Evolutionary conservation across 495 filamentous ascomycete genomes (phyloP), one percentile per base, ranked within the genome.

Genomic region (Paragyromitra xinjiangensis): DNA sequence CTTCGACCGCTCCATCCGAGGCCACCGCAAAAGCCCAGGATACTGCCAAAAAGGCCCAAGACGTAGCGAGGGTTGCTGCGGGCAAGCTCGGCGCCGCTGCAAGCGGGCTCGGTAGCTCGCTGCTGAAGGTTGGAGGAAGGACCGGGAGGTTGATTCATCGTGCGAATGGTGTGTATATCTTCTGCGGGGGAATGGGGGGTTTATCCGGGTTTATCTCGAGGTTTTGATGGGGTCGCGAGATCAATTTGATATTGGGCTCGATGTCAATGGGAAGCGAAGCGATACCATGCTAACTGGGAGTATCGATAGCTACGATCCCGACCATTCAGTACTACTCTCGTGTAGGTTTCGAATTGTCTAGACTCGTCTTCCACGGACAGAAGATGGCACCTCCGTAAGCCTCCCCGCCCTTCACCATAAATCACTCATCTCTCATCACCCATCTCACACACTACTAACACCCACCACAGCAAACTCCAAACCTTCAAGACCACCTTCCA

Each of bases 321-420:
- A 90, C 90, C 55, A 90, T 92, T 78, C 79, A 96, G 82, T 97
- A 97, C 89, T 98, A 98, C 88, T 89, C 91, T 64, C 91, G 89
- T 82, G 95, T 99, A 82, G 94, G 88, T 75, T 83, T 93, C 73
- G 96, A 98, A 87, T 87, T 98, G 61, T 88, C 88, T 80, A 94
- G 91, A 88, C 85, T 98, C 71, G 91, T 98, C 71, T 93, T 94
- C 87, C 89, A 88, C 82, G 91, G 92, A 83, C 93, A 95, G 84
- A 92, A 90, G 86, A 98, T 99, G 94, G 86, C 86, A 79, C 95
- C 94, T 81, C 95, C 95, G 95, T 98, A 91, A 89, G 94, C 88
- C 56, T 42, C 59, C 78, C 69, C 51, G 8, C 53, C 67, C 53
- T 69, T 76, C 73, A 76, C 85, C 81, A 85, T 82, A 64, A 65